Evolutionary conservation across 1,139 yeast species (phyloP).

Genomic region (Zygotorulaspora mrakii): DNA sequence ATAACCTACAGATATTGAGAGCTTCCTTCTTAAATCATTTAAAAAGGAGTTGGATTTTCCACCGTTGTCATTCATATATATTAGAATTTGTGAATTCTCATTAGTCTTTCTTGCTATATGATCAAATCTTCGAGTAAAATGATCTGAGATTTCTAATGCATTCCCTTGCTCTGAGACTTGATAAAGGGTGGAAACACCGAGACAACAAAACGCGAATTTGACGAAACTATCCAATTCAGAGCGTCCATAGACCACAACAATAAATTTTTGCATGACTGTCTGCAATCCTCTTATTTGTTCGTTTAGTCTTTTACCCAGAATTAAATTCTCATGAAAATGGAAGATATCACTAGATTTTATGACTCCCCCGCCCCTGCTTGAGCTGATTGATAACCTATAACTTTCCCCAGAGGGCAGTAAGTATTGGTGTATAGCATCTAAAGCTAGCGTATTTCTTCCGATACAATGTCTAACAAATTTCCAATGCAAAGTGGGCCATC

Average conservation of each 20-base stretch:
- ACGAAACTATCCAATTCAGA: constrained; percentile 30
- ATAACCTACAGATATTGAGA: constrained; percentile 1
- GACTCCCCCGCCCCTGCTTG: constrained; percentile 16
- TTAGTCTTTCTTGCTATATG: constrained; percentile 1
- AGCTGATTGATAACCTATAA: constrained; percentile 25
- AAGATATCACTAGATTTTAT: constrained; percentile 36
- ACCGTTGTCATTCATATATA: constrained; percentile 16
- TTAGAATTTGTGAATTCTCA: constrained; percentile 11
- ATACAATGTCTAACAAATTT: constrained; percentile 57
- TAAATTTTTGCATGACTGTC: constrained; percentile 17
- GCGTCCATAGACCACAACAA: constrained; percentile 27
- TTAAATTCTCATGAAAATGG: constrained; percentile 38
- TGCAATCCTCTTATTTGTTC: constrained; percentile 20
- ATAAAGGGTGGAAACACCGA: constrained; percentile 22
- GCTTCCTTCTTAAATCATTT: constrained; percentile 7
- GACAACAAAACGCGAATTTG: constrained; percentile 26
- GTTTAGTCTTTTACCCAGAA: constrained; percentile 13
- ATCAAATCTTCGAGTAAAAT: constrained; percentile 5
- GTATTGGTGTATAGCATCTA: constrained; percentile 44
- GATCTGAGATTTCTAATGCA: constrained; percentile 7
- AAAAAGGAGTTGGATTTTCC: constrained; percentile 10
- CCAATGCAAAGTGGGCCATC: constrained; percentile 81
- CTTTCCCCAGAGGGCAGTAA: constrained; percentile 68
- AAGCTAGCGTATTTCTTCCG: constrained; percentile 29
- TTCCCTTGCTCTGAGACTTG: constrained; percentile 14